Conservation (phyloP, 75 land plant genomes). For the Azolla pinnata region DNA sequence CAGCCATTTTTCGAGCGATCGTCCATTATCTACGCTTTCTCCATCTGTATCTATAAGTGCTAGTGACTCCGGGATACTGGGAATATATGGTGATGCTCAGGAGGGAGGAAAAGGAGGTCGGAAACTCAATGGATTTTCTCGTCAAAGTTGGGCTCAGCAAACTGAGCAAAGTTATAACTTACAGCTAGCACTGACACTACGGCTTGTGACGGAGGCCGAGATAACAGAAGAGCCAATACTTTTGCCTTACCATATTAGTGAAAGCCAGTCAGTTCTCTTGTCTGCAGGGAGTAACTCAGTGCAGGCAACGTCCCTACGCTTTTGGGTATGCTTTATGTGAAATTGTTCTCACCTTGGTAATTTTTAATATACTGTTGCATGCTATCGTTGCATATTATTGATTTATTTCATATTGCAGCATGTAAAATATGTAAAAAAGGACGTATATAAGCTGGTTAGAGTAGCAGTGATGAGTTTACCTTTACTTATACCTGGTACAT, state of each 20-base stretch:
- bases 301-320: conserved; percentile 11
- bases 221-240: conserved; percentile 29
- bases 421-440: too few relatives aligned
- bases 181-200: conserved; percentile 45
- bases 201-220: conserved; percentile 40
- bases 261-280: background rate
- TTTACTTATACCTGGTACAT: too few relatives aligned
- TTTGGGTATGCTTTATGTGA: conserved; percentile 18
- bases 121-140: background rate
- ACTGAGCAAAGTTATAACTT: conserved; percentile 48
- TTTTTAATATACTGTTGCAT: too few relatives aligned
- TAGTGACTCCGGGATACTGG: conserved; percentile 18
- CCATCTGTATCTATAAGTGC: conserved; percentile 16
- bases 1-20: conserved; percentile 23
- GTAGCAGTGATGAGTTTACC: too few relatives aligned
- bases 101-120: conserved; percentile 8
- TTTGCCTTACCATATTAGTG: background rate
- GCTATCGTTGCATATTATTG: too few relatives aligned
- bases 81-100: conserved; percentile 8
- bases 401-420: too few relatives aligned
- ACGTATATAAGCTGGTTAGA: too few relatives aligned
- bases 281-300: conserved; percentile 9
- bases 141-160: conserved; percentile 37
- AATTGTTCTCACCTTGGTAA: background rate
- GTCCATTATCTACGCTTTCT: conserved; percentile 16